These are phyloP conservation scores for Phaeosphaeria sp. DNA, from an alignment of 2,329 filamentous ascomycete species.

Conservation along the genomic window DNA sequence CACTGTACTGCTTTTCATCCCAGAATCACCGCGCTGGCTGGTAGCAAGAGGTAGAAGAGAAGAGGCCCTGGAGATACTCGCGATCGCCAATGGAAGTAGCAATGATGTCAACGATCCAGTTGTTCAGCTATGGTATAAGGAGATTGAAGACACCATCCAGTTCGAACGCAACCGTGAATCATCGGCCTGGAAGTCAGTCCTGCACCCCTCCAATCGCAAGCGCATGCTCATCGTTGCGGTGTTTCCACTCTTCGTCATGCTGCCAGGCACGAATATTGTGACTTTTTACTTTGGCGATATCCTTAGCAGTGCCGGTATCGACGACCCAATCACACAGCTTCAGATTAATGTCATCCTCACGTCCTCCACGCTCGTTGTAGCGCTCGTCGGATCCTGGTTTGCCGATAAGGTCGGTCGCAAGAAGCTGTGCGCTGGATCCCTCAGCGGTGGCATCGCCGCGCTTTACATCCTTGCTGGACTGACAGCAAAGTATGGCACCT, in stretches of 20 bases:
- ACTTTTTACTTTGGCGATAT: constrained; percentile 49
- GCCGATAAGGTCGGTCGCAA: constrained; percentile 43
- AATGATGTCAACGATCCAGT: constrained; percentile 54
- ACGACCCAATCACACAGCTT: constrained; percentile 40
- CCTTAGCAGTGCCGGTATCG: constrained; percentile 48
- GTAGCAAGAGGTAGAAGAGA: constrained; percentile 57
- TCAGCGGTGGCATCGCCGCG: constrained; percentile 23
- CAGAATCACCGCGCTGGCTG: constrained; percentile 53
- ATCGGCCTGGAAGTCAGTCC: constrained; percentile 11
- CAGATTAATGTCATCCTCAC: constrained; percentile 50
- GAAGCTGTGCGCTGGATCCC: constrained; percentile 15
- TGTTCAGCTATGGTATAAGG: constrained; percentile 61
- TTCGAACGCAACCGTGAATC: constrained; percentile 23
- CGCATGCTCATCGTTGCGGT: constrained; percentile 45
- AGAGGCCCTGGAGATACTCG: constrained; percentile 37
- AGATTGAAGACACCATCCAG: constrained; percentile 58
- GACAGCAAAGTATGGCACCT: constrained; percentile 41
- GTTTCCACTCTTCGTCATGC: constrained; percentile 24
- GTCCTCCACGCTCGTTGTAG: constrained; percentile 48
- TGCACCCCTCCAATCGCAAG: constrained; percentile 38
- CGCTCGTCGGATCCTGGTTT: constrained; percentile 45
- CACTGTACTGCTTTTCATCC: constrained; percentile 56
- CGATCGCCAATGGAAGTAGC: constrained; percentile 61
- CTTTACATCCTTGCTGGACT: constrained; percentile 21
- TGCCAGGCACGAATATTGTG: constrained; percentile 40